Percentiles rank a stretch among this genome's conserved stretches.
Evolutionary conservation across 495 filamentous ascomycete species (phyloP).

Genomic region (Penicillium nucicola): DNA sequence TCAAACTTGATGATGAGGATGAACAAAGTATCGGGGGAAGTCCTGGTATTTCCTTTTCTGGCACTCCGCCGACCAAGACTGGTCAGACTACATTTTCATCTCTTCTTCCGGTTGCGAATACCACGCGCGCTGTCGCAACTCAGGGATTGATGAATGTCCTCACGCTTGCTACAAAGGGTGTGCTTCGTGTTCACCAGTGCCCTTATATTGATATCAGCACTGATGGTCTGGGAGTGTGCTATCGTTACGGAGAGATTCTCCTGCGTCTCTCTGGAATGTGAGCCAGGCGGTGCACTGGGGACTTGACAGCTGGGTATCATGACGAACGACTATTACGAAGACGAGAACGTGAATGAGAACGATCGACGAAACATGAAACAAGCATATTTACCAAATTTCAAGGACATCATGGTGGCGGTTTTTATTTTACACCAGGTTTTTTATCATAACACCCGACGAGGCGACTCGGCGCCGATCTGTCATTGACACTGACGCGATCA

Average conservation of each 20-base stretch:
- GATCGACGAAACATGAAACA: not conserved
- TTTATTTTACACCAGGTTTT: not conserved
- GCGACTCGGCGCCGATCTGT: not conserved
- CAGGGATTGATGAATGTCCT: slow-evolving; percentile 74
- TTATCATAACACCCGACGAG: not conserved
- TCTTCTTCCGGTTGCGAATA: slow-evolving; percentile 53
- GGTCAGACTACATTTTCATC: slow-evolving; percentile 52
- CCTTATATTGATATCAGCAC: slow-evolving; percentile 17
- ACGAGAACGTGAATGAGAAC: not conserved
- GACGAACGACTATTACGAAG: not conserved
- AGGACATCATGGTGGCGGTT: not conserved
- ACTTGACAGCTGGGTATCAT: not conserved
- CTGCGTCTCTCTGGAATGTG: slow-evolving; percentile 14
- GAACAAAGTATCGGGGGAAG: not conserved
- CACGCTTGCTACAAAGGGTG: slow-evolving; percentile 61
- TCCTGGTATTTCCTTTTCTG: not conserved
- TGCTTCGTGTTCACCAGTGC: slow-evolving; percentile 32
- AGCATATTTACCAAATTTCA: too few relatives aligned
- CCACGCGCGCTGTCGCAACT: slow-evolving; percentile 58
- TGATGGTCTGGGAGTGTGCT: slow-evolving; percentile 18
- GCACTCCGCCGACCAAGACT: not conserved
- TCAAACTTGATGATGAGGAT: not conserved
- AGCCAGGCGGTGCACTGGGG: not conserved
- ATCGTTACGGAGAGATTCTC: slow-evolving; percentile 33
- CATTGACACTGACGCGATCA: slow-evolving; percentile 1